Evolutionary conservation across 192 early-diverging fungal genomes (phyloP).

Genomic region (Phlyctochytrium bullatum): DNA sequence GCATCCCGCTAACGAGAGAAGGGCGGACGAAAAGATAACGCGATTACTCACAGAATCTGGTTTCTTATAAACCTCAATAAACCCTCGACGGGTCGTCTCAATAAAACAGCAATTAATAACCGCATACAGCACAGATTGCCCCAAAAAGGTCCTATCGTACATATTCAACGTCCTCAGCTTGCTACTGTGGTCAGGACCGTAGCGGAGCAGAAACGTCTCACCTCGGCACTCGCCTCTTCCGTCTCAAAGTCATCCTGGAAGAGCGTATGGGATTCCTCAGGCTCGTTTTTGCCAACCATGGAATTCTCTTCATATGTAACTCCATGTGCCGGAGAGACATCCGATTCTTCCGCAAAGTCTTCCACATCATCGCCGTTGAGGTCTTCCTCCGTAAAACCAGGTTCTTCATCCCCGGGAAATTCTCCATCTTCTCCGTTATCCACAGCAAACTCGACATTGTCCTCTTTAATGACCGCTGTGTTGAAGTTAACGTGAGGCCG

Average conservation of each 20-base stretch:
- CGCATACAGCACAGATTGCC: too few relatives aligned
- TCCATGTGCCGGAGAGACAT: too few relatives aligned
- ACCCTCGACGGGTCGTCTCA: not conserved
- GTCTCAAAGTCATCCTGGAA: not conserved
- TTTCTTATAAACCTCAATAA: conserved; percentile 27
- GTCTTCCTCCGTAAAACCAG: not conserved
- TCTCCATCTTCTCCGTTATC: not conserved
- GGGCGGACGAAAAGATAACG: conserved; percentile 47
- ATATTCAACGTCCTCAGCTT: not conserved
- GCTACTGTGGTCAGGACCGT: not conserved
- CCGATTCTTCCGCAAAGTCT: too few relatives aligned
- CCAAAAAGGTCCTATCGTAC: not conserved
- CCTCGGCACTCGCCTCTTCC: not conserved
- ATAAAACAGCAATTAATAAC: too few relatives aligned
- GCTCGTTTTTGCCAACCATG: too few relatives aligned
- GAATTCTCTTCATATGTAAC: too few relatives aligned
- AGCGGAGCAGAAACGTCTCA: not conserved
- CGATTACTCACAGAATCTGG: conserved; percentile 36
- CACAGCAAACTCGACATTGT: not conserved
- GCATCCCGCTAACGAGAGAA: not conserved
- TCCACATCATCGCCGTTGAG: not conserved
- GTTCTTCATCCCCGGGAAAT: not conserved
- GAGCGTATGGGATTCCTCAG: too few relatives aligned
- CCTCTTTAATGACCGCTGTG: too few relatives aligned
- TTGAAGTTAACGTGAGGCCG: not conserved